Base-by-base conservation (phyloP, 208 protist genomes). In the Porcisia deanei region DNA sequence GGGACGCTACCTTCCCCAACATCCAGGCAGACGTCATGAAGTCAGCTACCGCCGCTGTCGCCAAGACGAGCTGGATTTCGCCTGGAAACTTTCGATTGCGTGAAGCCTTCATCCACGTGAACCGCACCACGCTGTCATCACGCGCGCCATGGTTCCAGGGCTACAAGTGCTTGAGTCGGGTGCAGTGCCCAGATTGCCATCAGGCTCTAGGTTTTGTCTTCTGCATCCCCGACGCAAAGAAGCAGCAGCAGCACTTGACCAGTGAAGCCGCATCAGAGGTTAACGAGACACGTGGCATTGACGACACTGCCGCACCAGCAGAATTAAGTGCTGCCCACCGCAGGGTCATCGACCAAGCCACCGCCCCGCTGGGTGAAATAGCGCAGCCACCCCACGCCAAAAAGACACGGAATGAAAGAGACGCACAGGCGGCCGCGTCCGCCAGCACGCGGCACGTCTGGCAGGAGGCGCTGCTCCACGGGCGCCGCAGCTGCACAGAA, bases 101-200 rank as follows among this genome's bases (percentile, higher is more conserved):
- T 8, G 91, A 96, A 75, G 81, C 82, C 18, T 94, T 86, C 80
- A 87, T 94, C 73, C 73, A 83, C 49, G 87, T 96, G 2, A 75
- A 68, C 30, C 91, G 91, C 59, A 76, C 84, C 65, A 96, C 91
- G 30, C 78, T 83, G 59, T 90, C 89, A 34, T 82, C 87, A 25
- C 78, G 79, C 8, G 85, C 67, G 60, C 84, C 83, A 64, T 96
- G 91, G 91, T 96, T 96, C 76, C 74, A 79, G 8, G 72, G 74
- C 43, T 96, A 90, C 77, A 75, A 65, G 25, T 92, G 85, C 61
- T 68, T 63, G 41, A 63, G 82, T 22, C 81, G 86, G 6, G 80
- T 92, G 37, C 86, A 96, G 71, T 96, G 91, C 61, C 88, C 91
- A 1, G 91, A 96, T 63, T 96, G 91, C 81, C 91, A 96, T 63